Evolutionary conservation across 148 eudicot species (phyloP), one percentile per base, ranked within the genome.

Genomic region (Fallopia convolvulus): DNA sequence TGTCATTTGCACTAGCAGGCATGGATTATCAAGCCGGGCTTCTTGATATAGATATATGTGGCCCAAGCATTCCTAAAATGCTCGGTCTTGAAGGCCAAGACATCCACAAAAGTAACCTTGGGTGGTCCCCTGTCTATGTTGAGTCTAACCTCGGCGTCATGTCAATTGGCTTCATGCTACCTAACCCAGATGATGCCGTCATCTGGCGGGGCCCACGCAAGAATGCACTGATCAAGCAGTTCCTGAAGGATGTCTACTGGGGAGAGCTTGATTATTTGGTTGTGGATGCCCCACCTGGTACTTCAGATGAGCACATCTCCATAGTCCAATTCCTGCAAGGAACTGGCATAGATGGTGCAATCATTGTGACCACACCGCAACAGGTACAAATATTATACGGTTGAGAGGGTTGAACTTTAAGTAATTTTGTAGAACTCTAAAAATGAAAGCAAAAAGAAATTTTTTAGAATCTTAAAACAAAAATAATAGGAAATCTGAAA

Each of bases 161-260:
- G 97, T 94, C 98, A 17, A 92, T 94, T 21, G 98, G 98, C 12
- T 94, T 94, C 89, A 90, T 91, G 98, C 90, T 94, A 61, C 93
- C 94, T 41, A 40, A 94, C 82, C 91, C 93, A 6, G 97, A 94
- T 48, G 97, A 94, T 18, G 97, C 98, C 11, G 91, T 94, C 84
- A 88, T 94, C 52, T 94, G 98, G 98, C 78, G 98, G n/a, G 98
- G 98, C 32, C 94, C 94, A 17, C 97, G 97, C 56, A 94, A 94
- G 84, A 89, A 88, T 4, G 91, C 93, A 11, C 83, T 94, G 75
- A 91, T 94, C 80, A 94, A 94, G 84, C 94, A 92, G 76, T 94
- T 94, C 55, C 81, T 92, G 5, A 94, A 88, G 82, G 97, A 94
- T 30, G 97, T 92, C 11, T 82, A 94, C 55, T 92, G 97, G 97